Evolutionary conservation across 495 filamentous ascomycete species (phyloP).

Genomic region (Beverwykella pulmonaria): DNA sequence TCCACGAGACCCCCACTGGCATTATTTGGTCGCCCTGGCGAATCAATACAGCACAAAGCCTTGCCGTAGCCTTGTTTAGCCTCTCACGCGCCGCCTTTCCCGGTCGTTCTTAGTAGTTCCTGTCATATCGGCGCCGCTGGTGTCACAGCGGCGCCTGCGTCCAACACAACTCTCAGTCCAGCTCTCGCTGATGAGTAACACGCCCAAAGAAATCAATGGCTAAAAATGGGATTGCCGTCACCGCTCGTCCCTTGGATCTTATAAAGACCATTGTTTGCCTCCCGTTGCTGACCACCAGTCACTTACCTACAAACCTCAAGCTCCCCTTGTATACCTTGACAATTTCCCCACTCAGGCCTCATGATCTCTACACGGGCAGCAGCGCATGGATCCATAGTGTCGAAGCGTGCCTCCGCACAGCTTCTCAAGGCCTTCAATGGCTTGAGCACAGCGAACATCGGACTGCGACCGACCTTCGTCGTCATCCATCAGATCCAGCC

Average conservation of each 20-base stretch:
- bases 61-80: slow-evolving; percentile 2
- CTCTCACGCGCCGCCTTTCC: not conserved
- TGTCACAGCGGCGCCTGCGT: not conserved
- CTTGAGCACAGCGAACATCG: slow-evolving; percentile 11
- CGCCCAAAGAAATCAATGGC: not conserved
- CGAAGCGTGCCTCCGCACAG: slow-evolving; percentile 41
- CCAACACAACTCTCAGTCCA: not conserved
- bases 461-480: slow-evolving; percentile 36
- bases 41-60: slow-evolving; percentile 7
- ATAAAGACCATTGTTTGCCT: slow-evolving; percentile 24
- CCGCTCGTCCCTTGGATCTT: not conserved
- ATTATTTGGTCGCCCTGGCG: slow-evolving; percentile 5
- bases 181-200: slow-evolving; percentile 13
- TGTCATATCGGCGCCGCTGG: not conserved
- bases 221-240: slow-evolving; percentile 5
- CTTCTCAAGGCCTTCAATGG: slow-evolving; percentile 41
- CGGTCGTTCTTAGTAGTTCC: not conserved
- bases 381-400: slow-evolving; percentile 26
- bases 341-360: not conserved
- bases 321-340: not conserved
- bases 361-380: slow-evolving; percentile 32
- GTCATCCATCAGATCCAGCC: slow-evolving; percentile 30
- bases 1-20: slow-evolving; percentile 19
- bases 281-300: slow-evolving; percentile 5
- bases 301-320: not conserved